phyloP scores from a whole-genome alignment of 352 stramenopile genomes.

The Phytophthora uliginosa region DNA sequence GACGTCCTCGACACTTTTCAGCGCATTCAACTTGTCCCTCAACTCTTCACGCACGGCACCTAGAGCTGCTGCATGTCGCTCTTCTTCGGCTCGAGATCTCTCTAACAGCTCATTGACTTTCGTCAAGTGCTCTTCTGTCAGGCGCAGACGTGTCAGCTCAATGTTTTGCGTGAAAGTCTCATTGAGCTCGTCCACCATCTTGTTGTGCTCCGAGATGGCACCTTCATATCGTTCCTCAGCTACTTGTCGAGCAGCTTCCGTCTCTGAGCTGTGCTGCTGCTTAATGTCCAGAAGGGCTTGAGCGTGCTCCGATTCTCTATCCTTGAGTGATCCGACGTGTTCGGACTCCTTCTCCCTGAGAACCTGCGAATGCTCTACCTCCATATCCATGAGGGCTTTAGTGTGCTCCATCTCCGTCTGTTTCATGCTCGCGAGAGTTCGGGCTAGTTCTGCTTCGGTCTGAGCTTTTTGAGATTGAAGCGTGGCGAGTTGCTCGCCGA shows the following conservation, averaged over 20 bases:
- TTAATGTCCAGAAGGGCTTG: slow-evolving; percentile 2
- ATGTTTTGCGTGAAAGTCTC: slow-evolving; percentile 24
- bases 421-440: not conserved
- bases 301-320: not conserved
- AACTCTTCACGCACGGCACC: slow-evolving; percentile 15
- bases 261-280: slow-evolving; percentile 6
- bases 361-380: not conserved
- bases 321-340: not conserved
- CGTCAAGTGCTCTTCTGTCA: slow-evolving; percentile 30
- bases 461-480: slow-evolving; percentile 8
- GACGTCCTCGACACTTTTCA: slow-evolving; percentile 9
- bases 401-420: not conserved
- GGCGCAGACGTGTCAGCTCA: slow-evolving; percentile 27
- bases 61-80: slow-evolving; percentile 16
- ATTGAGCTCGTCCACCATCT: slow-evolving; percentile 11
- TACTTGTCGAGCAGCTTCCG: not conserved
- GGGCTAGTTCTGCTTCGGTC: not conserved
- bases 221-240: slow-evolving; percentile 7
- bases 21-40: slow-evolving; percentile 6
- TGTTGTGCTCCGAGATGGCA: slow-evolving; percentile 11
- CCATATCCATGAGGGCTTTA: slow-evolving; percentile 2
- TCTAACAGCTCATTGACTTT: slow-evolving; percentile 40
- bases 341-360: slow-evolving; percentile 4
- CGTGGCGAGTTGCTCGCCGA: slow-evolving; percentile 1
- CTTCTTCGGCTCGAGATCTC: slow-evolving; percentile 21